phyloP scores from a whole-genome alignment of 208 protist species.

The Trichomonas vaginalis region DNA sequence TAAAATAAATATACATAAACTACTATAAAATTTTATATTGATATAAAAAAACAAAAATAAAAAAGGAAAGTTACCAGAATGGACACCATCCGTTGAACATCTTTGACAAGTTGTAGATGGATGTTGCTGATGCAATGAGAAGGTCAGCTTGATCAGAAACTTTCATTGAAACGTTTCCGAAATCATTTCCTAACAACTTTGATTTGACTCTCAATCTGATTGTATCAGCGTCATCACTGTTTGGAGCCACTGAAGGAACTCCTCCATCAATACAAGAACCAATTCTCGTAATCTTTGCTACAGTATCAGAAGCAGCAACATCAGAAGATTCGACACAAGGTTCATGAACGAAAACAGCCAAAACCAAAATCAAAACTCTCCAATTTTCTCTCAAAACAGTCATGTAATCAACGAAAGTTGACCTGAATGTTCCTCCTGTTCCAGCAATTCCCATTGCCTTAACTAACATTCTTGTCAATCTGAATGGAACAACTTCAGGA shows the following conservation, averaged over 20 bases:
- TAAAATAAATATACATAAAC: no score
- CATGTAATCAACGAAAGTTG: slow-evolving; percentile 14
- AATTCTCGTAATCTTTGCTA: neutral
- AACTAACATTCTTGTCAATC: neutral
- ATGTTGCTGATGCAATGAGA: neutral
- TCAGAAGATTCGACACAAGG: neutral
- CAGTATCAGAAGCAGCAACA: no score
- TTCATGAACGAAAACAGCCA: slow-evolving; percentile 4
- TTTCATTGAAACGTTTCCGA: neutral
- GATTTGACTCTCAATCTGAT: neutral
- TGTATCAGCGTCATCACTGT: neutral
- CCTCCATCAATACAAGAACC: neutral
- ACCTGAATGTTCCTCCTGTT: neutral
- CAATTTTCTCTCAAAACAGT: slow-evolving; percentile 19
- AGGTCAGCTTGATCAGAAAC: neutral
- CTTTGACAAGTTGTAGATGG: neutral
- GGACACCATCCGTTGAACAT: slow-evolving; percentile 11
- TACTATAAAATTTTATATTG: no score
- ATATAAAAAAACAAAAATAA: no score
- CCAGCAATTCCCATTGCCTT: neutral
- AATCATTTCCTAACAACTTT: neutral
- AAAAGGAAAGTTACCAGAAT: neutral
- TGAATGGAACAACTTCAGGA: slow-evolving; percentile 12
- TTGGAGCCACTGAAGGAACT: neutral
- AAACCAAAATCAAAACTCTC: neutral